These are phyloP conservation scores for Aureobasidium subglaciale DNA, from an alignment of 2,329 filamentous ascomycete genomes.

Conservation along the genomic window DNA sequence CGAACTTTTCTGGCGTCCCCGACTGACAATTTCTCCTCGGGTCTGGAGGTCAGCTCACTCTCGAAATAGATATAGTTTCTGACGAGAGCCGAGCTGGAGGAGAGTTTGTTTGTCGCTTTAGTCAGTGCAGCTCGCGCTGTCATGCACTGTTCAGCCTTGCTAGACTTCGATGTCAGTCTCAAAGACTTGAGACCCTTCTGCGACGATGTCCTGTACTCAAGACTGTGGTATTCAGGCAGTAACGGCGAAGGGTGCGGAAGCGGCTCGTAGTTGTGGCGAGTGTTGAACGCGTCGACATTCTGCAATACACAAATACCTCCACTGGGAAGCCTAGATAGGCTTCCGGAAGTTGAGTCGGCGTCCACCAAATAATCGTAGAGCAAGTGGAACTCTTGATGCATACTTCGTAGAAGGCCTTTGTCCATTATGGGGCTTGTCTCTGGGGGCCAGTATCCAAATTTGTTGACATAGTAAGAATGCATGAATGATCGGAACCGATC, in stretches of 20 bases:
- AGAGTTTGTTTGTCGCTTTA: conserved; percentile 43
- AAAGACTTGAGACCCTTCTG: conserved; percentile 31
- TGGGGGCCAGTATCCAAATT: conserved; percentile 67
- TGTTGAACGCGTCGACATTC: conserved; percentile 60
- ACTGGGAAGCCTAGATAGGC: conserved; percentile 36
- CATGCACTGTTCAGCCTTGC: conserved; percentile 43
- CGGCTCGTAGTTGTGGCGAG: conserved; percentile 50
- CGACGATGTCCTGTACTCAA: conserved; percentile 24
- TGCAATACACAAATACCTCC: conserved; percentile 66
- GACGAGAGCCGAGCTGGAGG: conserved; percentile 47
- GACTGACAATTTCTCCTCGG: conserved; percentile 53
- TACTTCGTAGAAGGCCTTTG: conserved; percentile 50
- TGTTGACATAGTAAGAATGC: conserved; percentile 57
- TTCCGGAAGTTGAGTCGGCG: conserved; percentile 39
- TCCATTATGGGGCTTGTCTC: conserved; percentile 46
- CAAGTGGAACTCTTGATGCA: conserved; percentile 63
- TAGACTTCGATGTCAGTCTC: conserved; percentile 30
- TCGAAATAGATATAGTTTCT: conserved; percentile 65
- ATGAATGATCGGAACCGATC: conserved; percentile 66
- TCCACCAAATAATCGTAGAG: conserved; percentile 69
- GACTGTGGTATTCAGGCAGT: conserved; percentile 44
- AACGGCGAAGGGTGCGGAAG: conserved; percentile 61
- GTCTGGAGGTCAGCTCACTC: conserved; percentile 48
- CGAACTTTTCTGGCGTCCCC: conserved; percentile 68
- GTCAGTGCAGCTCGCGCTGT: conserved; percentile 47